Conservation (phyloP, 2,329 filamentous ascomycete genomes). For the Colletotrichum phormii region DNA sequence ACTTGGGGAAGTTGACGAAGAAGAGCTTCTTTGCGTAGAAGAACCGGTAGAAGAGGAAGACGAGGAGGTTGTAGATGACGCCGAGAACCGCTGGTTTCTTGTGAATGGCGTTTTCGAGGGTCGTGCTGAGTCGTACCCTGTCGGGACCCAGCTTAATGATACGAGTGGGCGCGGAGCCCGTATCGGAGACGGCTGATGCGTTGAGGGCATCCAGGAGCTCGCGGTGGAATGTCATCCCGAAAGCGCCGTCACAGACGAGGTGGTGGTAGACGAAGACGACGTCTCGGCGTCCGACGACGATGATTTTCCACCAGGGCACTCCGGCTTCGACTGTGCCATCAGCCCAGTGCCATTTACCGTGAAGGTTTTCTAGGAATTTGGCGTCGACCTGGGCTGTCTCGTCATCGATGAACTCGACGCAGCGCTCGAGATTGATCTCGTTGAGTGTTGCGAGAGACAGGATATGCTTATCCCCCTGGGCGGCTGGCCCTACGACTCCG, state of each 20-base stretch:
- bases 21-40: slow-evolving; percentile 33
- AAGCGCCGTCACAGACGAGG: slow-evolving; percentile 30
- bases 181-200: background rate
- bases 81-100: slow-evolving; percentile 24
- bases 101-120: background rate
- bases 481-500: slow-evolving; percentile 21
- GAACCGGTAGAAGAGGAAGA: slow-evolving; percentile 24
- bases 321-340: slow-evolving; percentile 9
- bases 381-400: background rate
- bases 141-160: slow-evolving; percentile 2
- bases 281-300: slow-evolving; percentile 20
- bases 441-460: slow-evolving; percentile 24
- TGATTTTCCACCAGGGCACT: slow-evolving; percentile 32
- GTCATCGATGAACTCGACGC: slow-evolving; percentile 30
- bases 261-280: slow-evolving; percentile 31
- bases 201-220: slow-evolving; percentile 28
- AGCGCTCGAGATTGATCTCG: slow-evolving; percentile 19
- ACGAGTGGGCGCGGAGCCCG: background rate
- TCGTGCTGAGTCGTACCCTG: slow-evolving; percentile 6
- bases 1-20: slow-evolving; percentile 24
- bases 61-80: slow-evolving; percentile 21
- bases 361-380: slow-evolving; percentile 2
- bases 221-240: slow-evolving; percentile 31
- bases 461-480: slow-evolving; percentile 5
- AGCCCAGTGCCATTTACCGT: slow-evolving; percentile 25